These are phyloP conservation scores for Coemansia sp. DNA, from an alignment of 192 early-diverging fungal species.

Conservation along the genomic window DNA sequence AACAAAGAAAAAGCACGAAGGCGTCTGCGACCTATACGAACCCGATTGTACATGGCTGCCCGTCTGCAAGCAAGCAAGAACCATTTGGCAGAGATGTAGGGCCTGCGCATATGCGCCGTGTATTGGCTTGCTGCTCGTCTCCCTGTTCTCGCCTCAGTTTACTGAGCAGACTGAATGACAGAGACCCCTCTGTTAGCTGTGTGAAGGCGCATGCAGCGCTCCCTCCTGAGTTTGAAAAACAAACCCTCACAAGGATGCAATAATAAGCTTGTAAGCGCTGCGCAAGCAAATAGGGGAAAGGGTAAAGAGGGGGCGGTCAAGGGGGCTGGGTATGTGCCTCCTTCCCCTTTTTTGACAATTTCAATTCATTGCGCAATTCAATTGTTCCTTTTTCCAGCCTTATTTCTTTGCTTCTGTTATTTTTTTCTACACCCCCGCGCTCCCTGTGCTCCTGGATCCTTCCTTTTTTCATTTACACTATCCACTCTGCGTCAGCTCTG, in stretches of 20 bases:
- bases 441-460: conserved; percentile 9
- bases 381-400: conserved; percentile 1
- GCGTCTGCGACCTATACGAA: not conserved
- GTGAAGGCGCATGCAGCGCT: too few relatives aligned
- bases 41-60: not conserved
- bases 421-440: not conserved
- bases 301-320: not conserved
- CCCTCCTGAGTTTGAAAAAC: conserved; percentile 3
- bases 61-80: not conserved
- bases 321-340: not conserved
- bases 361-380: not conserved
- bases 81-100: too few relatives aligned
- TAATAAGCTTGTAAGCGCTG: not conserved
- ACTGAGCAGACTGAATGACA: too few relatives aligned
- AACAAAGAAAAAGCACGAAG: not conserved
- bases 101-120: too few relatives aligned
- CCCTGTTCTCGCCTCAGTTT: too few relatives aligned
- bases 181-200: too few relatives aligned
- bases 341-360: not conserved
- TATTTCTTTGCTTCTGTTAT: not conserved
- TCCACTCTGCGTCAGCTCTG: not conserved
- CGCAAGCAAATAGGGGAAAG: not conserved
- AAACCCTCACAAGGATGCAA: not conserved
- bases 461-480: not conserved
- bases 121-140: too few relatives aligned